phyloP scores from a whole-genome alignment of 129 eudicot genomes.

The Chrysanthemum makinoi region DNA sequence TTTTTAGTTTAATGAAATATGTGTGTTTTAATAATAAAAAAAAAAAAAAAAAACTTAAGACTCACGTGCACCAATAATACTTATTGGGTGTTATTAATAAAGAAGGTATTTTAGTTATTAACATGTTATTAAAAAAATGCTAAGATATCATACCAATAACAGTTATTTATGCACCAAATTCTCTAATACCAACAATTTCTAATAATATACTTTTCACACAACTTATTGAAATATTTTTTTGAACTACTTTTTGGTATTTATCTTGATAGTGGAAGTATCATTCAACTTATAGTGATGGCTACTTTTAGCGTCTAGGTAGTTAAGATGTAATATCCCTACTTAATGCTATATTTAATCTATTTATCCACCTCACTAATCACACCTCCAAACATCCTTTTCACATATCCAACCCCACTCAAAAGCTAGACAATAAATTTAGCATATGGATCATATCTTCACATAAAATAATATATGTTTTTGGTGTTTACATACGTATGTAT shows the following conservation, averaged over 20 bases:
- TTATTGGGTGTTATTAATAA: too few relatives aligned
- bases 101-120: too few relatives aligned
- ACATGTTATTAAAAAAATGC: too few relatives aligned
- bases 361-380: constrained; percentile 38
- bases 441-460: constrained; percentile 15
- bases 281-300: constrained; percentile 21
- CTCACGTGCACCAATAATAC: too few relatives aligned
- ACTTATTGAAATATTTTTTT: background rate
- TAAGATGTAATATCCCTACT: constrained; percentile 30
- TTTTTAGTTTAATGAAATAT: too few relatives aligned
- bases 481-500: background rate
- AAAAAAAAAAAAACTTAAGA: too few relatives aligned
- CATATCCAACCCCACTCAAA: constrained; percentile 30
- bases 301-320: constrained; percentile 24
- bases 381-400: constrained; percentile 38
- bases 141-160: too few relatives aligned
- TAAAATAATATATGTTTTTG: background rate
- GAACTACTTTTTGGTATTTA: background rate
- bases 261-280: constrained; percentile 25
- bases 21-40: too few relatives aligned
- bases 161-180: too few relatives aligned
- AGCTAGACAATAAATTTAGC: constrained; percentile 16
- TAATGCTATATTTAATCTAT: constrained; percentile 25
- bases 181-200: background rate
- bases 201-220: background rate